A percentile compares a stretch with the other conserved stretches of the same genome.
phyloP scores from a whole-genome alignment of 305 asterid genomes.

The Euphrasia arctica region DNA sequence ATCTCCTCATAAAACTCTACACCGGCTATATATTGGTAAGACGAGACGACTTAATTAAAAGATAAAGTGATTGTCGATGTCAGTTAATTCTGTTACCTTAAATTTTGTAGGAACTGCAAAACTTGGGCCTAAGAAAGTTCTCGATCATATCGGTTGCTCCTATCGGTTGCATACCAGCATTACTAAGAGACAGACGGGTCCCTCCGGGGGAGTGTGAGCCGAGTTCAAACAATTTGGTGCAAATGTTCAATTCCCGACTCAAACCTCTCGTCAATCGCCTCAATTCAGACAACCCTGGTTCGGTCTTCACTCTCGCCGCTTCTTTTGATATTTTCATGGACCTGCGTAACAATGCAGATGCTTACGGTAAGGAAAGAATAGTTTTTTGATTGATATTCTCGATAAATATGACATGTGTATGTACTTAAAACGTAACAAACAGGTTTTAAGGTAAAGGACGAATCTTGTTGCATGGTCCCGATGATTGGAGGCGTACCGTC shows the following conservation, averaged over 20 bases:
- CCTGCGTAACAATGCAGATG: constrained; percentile 18
- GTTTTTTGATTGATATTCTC: background rate
- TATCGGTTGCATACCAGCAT: constrained; percentile 11
- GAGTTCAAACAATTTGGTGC: background rate
- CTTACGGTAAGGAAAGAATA: constrained; percentile 21
- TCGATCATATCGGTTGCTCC: background rate
- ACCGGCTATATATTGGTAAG: constrained; percentile 10
- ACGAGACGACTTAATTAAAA: background rate
- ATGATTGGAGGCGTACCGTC: too few species aligned
- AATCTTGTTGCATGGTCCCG: constrained; percentile 19
- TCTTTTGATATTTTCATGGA: background rate
- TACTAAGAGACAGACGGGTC: background rate
- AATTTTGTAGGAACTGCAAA: constrained; percentile 15
- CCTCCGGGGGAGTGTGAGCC: constrained; percentile 17
- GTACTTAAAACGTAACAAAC: background rate
- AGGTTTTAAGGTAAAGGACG: constrained; percentile 28
- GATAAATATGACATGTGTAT: background rate
- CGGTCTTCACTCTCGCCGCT: constrained; percentile 11
- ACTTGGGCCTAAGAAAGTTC: constrained; percentile 26
- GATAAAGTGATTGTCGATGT: background rate
- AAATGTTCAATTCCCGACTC: constrained; percentile 20
- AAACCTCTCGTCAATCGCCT: constrained; percentile 13
- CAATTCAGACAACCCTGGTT: constrained; percentile 16
- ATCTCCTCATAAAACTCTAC: constrained; percentile 26
- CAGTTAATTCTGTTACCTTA: too few species aligned